A percentile compares a stretch with the other conserved stretches of the same genome.
phyloP scores from a whole-genome alignment of 2,329 filamentous ascomycete genomes.

The Cordyceps militaris region DNA sequence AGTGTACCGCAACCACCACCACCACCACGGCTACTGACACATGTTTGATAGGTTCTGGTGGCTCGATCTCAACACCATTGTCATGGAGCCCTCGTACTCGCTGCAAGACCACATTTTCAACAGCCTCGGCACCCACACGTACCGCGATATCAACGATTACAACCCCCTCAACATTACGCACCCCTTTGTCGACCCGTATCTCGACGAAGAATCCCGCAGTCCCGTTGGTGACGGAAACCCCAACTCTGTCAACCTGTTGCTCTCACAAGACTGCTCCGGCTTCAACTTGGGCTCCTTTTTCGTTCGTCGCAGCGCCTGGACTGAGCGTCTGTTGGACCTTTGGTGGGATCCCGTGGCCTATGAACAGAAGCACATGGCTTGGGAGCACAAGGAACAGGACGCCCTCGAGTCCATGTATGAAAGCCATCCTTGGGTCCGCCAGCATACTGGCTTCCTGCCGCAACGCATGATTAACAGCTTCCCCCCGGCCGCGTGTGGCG shows the following conservation, averaged over 20 bases:
- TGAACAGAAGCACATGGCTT: conserved; percentile 97
- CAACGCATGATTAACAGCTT: conserved; percentile 95
- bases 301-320: conserved; percentile 76
- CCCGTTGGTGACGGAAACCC: conserved; percentile 67
- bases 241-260: conserved; percentile 76
- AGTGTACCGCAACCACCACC: not conserved
- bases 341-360: conserved; percentile 99
- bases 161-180: conserved; percentile 93
- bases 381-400: conserved; percentile 98
- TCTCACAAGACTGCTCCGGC: conserved; percentile 89
- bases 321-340: conserved; percentile 82
- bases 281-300: conserved; percentile 98
- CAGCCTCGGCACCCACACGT: conserved; percentile 63
- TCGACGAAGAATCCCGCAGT: conserved; percentile 69
- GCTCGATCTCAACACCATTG: conserved; percentile 93
- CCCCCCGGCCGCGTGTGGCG: conserved; percentile 79
- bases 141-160: conserved; percentile 93
- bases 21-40: not conserved
- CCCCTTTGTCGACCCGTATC: conserved; percentile 64
- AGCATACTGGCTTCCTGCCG: conserved; percentile 79
- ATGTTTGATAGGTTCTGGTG: conserved; percentile 85
- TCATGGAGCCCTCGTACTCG: conserved; percentile 93
- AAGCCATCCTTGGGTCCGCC: conserved; percentile 86
- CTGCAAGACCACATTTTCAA: conserved; percentile 88
- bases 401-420: conserved; percentile 87